Evolutionary conservation across 257 asterid genomes (phyloP).

Genomic region (Gentiana dahurica): DNA sequence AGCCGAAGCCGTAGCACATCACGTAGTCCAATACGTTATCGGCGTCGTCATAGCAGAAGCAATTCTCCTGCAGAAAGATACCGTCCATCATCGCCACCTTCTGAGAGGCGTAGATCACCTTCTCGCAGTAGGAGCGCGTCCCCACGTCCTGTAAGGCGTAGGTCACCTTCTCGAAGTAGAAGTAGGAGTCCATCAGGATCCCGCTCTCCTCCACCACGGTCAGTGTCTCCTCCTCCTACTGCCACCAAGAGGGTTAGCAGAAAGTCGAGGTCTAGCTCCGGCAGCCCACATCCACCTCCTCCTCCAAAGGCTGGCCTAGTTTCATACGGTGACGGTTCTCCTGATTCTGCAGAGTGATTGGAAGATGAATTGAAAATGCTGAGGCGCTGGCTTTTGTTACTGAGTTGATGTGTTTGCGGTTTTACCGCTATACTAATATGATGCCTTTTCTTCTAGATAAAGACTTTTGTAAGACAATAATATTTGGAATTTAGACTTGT

Average conservation of each 20-base stretch:
- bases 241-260: conserved; percentile 15
- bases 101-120: conserved; percentile 23
- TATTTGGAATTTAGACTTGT: no score
- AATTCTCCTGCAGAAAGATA: conserved; percentile 55
- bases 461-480: no score
- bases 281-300: conserved; percentile 16
- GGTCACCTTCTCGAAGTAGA: conserved; percentile 35
- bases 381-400: no score
- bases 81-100: conserved; percentile 34
- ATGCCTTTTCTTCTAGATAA: no score
- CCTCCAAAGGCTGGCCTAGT: conserved; percentile 60
- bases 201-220: conserved; percentile 24
- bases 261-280: conserved; percentile 42
- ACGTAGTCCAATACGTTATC: conserved; percentile 77
- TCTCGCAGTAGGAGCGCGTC: conserved; percentile 52
- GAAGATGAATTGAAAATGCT: no score
- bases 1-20: conserved; percentile 74
- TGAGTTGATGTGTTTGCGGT: no score
- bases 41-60: conserved; percentile 75
- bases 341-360: conserved; percentile 28
- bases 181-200: conserved; percentile 59
- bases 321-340: conserved; percentile 78
- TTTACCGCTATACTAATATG: no score
- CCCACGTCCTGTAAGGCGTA: conserved; percentile 36
- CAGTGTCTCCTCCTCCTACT: conserved; percentile 30